Evolutionary conservation across 2,329 filamentous ascomycete genomes (phyloP).

Genomic region (Ophiostoma perfectum): DNA sequence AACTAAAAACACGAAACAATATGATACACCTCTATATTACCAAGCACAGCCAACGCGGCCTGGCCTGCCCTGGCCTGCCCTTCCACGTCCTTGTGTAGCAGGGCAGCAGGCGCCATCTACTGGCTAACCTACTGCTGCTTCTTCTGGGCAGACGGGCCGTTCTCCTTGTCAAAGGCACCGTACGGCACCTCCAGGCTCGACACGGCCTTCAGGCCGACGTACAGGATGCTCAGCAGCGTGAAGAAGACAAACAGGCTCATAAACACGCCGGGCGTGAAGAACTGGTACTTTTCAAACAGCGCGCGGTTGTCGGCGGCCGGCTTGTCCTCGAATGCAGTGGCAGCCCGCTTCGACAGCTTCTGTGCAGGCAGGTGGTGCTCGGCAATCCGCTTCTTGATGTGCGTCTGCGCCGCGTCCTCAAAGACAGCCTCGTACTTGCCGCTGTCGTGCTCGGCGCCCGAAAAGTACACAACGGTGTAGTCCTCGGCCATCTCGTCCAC

Average conservation of each 20-base stretch:
- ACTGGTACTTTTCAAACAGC: constrained; percentile 90
- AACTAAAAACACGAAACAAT: constrained; percentile 13
- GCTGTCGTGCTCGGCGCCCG: constrained; percentile 33
- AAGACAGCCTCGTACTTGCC: constrained; percentile 61
- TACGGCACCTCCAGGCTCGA: constrained; percentile 83
- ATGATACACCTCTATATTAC: constrained; percentile 15
- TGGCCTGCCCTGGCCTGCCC: background rate
- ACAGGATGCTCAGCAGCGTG: constrained; percentile 69
- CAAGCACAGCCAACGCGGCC: background rate
- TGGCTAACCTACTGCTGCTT: constrained; percentile 53
- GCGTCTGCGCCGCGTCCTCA: constrained; percentile 58
- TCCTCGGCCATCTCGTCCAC: constrained; percentile 42
- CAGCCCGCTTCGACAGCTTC: constrained; percentile 25
- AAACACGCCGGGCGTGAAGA: constrained; percentile 86
- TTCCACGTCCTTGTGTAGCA: background rate
- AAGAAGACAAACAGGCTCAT: constrained; percentile 71
- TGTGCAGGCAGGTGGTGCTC: constrained; percentile 23
- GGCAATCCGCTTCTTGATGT: constrained; percentile 59
- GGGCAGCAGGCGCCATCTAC: background rate
- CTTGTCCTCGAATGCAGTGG: background rate
- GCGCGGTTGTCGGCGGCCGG: constrained; percentile 41
- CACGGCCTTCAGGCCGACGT: constrained; percentile 70
- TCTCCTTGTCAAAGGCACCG: constrained; percentile 94
- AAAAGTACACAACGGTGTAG: constrained; percentile 73
- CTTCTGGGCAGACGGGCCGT: constrained; percentile 82